Base-by-base conservation (phyloP, 129 eudicot genomes). In the Smallanthus sonchifolius region DNA sequence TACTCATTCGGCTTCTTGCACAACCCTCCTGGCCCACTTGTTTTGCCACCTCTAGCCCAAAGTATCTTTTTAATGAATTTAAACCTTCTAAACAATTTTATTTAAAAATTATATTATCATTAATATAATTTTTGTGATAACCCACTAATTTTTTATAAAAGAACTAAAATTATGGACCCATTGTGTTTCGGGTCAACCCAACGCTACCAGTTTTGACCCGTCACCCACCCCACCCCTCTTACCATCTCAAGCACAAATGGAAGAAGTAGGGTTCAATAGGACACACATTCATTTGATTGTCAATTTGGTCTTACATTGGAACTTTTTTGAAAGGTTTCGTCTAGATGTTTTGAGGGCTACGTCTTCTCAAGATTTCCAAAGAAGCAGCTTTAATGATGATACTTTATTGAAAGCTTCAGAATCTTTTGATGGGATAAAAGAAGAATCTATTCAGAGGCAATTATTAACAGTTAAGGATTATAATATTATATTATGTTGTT, bases 391-490 rank as follows among this genome's bases (percentile, higher is more conserved):
- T 30, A 44, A 42, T 39, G 69, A 67, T 52, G 39, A 75, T 59
- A 65, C 77, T 56, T 64, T 40, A n/a, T 17, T 10, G 8, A 55
- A 65, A 47, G 51, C 67, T 68, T 40, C 64, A 30, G 73, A 38
- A 56, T 73, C 77, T 39, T 52, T 11, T 76, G 39, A 63, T 56
- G 81, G 49, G 49, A 70, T 65, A 11, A 45, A 76, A 67, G 82
- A 36, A 64, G 78, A 42, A 52, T 54, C 65, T 56, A 17, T 59
- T 4, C 79, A 55, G 69, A 66, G 62, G 60, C 85, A 65, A 59
- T 70, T 42, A 37, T 77, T 65, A 38, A 83, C 92, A 85, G 91
- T 92, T 85, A 82, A 92, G 88, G 74, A 85, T 79, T 79, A 73
- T 17, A 73, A 24, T 24, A 24, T 24, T 24, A 24, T 24, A 24